phyloP scores from a whole-genome alignment of 1,139 yeast genomes.

The Yamadazyma atlantica region DNA sequence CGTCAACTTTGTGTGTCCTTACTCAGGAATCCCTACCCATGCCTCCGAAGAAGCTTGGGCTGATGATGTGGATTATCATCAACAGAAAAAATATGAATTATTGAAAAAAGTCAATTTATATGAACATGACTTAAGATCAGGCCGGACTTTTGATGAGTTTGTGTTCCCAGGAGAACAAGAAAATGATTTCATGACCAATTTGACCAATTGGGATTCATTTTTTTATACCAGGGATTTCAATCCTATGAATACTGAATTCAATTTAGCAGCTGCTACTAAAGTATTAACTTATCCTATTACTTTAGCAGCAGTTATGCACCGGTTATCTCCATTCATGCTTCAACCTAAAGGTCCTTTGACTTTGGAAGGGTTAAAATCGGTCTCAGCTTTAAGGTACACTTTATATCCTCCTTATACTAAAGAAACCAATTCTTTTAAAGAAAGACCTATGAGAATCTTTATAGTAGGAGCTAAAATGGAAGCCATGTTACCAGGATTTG shows the following conservation, averaged over 20 bases:
- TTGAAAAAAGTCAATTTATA: conserved; percentile 85
- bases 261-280: conserved; percentile 92
- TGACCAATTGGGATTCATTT: conserved; percentile 87
- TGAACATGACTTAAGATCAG: conserved; percentile 93
- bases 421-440: conserved; percentile 57
- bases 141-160: conserved; percentile 92
- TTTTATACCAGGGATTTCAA: conserved; percentile 90
- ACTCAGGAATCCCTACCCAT: conserved; percentile 95
- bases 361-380: conserved; percentile 86
- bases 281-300: conserved; percentile 92
- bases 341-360: conserved; percentile 87
- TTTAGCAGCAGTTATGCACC: conserved; percentile 79
- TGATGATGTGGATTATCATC: conserved; percentile 71
- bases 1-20: conserved; percentile 85
- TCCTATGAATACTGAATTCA: conserved; percentile 96
- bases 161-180: conserved; percentile 86
- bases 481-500: conserved; percentile 89
- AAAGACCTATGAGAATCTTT: conserved; percentile 86
- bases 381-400: conserved; percentile 89
- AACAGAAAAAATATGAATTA: conserved; percentile 61
- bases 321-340: conserved; percentile 78
- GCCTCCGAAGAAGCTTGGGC: conserved; percentile 90
- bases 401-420: conserved; percentile 72
- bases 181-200: conserved; percentile 72
- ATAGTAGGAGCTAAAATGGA: conserved; percentile 92